Evolutionary conservation across 169 alveolate species (phyloP).

Genomic region (Plasmodium chabaudi): DNA sequence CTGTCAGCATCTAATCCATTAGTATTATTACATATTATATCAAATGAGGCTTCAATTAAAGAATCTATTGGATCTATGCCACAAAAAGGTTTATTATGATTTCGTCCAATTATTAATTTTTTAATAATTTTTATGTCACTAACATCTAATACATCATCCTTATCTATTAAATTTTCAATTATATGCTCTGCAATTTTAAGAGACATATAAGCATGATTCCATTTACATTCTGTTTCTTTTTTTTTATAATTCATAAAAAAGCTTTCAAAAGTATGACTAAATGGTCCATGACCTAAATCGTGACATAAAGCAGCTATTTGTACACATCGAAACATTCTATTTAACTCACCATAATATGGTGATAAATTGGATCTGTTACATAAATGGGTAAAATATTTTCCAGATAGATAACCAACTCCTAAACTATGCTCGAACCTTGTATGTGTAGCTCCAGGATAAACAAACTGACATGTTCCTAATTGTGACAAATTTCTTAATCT

Average conservation of each 20-base stretch:
- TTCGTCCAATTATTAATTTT: constrained; percentile 55
- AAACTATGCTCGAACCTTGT: constrained; percentile 92
- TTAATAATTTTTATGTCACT: constrained; percentile 59
- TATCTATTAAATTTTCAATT: constrained; percentile 52
- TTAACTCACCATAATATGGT: constrained; percentile 48
- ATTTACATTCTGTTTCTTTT: constrained; percentile 57
- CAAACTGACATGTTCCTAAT: constrained; percentile 88
- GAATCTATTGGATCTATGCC: constrained; percentile 79
- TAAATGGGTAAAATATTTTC: constrained; percentile 84
- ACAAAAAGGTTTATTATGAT: constrained; percentile 11
- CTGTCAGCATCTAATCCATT: constrained; percentile 94
- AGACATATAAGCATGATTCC: constrained; percentile 87
- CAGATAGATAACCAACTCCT: constrained; percentile 90
- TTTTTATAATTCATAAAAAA: constrained; percentile 52
- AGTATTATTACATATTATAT: constrained; percentile 91
- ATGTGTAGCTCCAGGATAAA: constrained; percentile 93
- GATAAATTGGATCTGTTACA: constrained; percentile 46
- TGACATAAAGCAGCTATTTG: constrained; percentile 93
- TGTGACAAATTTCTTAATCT: constrained; percentile 91
- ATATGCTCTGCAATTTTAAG: constrained; percentile 81
- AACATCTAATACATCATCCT: constrained; percentile 70
- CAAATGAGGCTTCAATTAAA: constrained; percentile 87
- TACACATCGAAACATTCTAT: constrained; percentile 81
- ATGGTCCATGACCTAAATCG: constrained; percentile 96
- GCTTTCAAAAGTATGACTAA: constrained; percentile 91